Conservation (phyloP, 176 grass and related monocot genomes). For the Cymbopogon citratus region DNA sequence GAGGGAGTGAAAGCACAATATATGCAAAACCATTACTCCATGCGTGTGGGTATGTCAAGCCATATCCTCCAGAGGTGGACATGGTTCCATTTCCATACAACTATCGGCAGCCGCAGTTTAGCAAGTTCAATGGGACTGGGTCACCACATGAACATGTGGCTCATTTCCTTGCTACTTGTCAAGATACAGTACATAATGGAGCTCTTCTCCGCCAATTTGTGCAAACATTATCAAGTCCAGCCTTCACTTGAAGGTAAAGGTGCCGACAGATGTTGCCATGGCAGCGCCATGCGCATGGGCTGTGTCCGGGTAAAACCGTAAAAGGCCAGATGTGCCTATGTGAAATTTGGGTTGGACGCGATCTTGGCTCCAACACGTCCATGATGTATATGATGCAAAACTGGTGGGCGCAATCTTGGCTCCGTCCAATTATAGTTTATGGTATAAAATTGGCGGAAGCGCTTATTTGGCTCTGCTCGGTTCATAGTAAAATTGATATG, state of each 20-base stretch:
- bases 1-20: neutral
- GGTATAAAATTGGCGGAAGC: too few relatives aligned
- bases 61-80: neutral
- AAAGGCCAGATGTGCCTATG: too few relatives aligned
- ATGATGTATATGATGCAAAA: too few relatives aligned
- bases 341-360: too few relatives aligned
- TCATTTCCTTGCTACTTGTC: neutral
- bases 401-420: too few relatives aligned
- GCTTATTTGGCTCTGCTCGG: too few relatives aligned
- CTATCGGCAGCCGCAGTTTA: neutral
- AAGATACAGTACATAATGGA: neutral
- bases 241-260: neutral
- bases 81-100: neutral
- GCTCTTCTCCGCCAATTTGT: neutral
- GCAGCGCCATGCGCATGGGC: too few relatives aligned
- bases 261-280: too few relatives aligned
- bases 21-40: neutral
- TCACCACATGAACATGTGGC: neutral
- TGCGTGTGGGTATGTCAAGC: neutral
- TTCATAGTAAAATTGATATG: too few relatives aligned
- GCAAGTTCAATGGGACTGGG: neutral
- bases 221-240: neutral
- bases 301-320: too few relatives aligned
- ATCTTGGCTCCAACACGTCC: too few relatives aligned
- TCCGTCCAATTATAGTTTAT: too few relatives aligned